A percentile compares a stretch with the other conserved stretches of the same genome.
Evolutionary conservation across 192 early-diverging fungal species (phyloP).

Genomic region (Dissophora globulifera): DNA sequence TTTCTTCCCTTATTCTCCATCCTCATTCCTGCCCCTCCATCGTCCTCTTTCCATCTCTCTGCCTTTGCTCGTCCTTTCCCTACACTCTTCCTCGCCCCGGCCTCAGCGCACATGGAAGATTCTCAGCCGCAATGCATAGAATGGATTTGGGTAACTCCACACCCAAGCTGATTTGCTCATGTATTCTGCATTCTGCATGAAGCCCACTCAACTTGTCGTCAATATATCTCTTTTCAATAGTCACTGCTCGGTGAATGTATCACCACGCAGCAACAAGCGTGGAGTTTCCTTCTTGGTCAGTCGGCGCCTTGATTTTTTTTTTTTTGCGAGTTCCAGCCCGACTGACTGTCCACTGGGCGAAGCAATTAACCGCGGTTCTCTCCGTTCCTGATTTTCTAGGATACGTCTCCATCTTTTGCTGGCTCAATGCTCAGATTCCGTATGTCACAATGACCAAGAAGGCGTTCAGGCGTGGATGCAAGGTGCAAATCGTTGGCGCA

Average conservation of each 20-base stretch:
- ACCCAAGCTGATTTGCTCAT: too few relatives aligned
- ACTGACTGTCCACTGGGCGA: neutral
- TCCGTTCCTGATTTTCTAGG: constrained; percentile 37
- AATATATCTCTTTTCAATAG: constrained; percentile 27
- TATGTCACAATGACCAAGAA: constrained; percentile 56
- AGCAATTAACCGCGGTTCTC: neutral
- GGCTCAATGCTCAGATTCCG: constrained; percentile 80
- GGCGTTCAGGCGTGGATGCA: too few relatives aligned
- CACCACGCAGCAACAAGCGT: constrained; percentile 50
- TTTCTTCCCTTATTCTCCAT: neutral
- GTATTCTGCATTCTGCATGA: neutral
- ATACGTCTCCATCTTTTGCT: constrained; percentile 71
- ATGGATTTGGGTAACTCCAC: constrained; percentile 39
- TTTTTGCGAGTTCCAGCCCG: neutral
- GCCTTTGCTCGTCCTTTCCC: neutral
- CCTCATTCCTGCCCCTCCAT: too few relatives aligned
- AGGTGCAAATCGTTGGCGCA: neutral
- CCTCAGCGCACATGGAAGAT: too few relatives aligned
- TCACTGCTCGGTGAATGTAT: constrained; percentile 62
- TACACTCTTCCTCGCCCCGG: neutral
- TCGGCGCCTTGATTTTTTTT: neutral
- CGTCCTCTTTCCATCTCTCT: neutral
- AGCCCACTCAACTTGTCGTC: neutral
- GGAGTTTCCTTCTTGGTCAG: constrained; percentile 54
- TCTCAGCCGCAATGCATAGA: constrained; percentile 30